Percentiles rank a stretch among this genome's conserved stretches.
phyloP scores from a whole-genome alignment of 805 yeast species.

The Yamadazyma insecticola region DNA sequence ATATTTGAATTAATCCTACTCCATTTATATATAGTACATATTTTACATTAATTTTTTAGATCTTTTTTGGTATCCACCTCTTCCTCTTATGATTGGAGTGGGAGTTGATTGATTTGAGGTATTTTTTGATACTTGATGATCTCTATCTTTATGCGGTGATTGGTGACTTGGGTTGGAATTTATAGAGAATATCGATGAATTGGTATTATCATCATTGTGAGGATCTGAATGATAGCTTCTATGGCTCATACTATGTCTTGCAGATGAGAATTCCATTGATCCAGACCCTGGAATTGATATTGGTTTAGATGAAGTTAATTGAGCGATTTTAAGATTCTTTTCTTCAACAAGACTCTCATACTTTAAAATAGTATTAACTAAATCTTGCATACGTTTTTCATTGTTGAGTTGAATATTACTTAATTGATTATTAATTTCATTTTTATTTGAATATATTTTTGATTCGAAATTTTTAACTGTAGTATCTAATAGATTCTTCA shows the following conservation, averaged over 20 bases:
- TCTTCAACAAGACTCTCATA: slow-evolving; percentile 35
- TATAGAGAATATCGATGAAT: no score
- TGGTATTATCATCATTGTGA: background rate
- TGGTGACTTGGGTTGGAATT: background rate
- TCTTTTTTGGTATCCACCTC: slow-evolving; percentile 43
- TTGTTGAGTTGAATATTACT: slow-evolving; percentile 19
- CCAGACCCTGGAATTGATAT: slow-evolving; percentile 28
- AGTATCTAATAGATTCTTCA: slow-evolving; percentile 11
- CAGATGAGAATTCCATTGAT: no score
- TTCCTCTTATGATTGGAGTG: slow-evolving; percentile 33
- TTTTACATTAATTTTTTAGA: slow-evolving; percentile 33
- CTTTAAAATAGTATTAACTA: slow-evolving; percentile 21
- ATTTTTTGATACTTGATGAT: slow-evolving; percentile 8
- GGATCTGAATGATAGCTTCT: background rate
- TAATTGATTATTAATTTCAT: slow-evolving; percentile 24
- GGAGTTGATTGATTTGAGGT: slow-evolving; percentile 8
- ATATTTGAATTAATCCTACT: no score
- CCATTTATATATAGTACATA: no score
- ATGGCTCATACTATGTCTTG: no score
- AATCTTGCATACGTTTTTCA: slow-evolving; percentile 33
- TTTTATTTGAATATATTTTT: slow-evolving; percentile 17
- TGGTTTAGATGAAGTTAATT: slow-evolving; percentile 33
- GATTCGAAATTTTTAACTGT: slow-evolving; percentile 17
- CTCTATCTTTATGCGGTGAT: background rate
- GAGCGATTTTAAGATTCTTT: slow-evolving; percentile 29